phyloP scores from a whole-genome alignment of 805 yeast genomes.

The Candida nitratophila region DNA sequence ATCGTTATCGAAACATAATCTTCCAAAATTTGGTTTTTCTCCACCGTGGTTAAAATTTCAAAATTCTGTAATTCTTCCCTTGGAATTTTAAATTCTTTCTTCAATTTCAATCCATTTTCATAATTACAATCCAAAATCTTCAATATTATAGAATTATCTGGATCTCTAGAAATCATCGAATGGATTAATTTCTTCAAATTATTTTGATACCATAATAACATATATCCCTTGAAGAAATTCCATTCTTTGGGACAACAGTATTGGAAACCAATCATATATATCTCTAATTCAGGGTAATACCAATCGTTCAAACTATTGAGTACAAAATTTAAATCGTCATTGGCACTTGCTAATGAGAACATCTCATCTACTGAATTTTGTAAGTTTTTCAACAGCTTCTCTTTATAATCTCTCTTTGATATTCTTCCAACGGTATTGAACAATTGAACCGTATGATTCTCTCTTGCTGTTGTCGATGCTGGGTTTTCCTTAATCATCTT shows the following conservation, averaged over 20 bases:
- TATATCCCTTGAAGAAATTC: conserved; percentile 52
- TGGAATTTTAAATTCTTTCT: conserved; percentile 40
- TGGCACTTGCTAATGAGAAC: conserved; percentile 57
- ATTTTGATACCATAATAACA: conserved; percentile 60
- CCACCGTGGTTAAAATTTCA: conserved; percentile 36
- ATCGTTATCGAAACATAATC: conserved; percentile 73
- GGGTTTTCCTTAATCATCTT: conserved; percentile 11
- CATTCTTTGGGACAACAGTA: conserved; percentile 66
- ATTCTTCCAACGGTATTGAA: conserved; percentile 36
- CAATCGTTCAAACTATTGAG: conserved; percentile 65
- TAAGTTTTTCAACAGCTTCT: conserved; percentile 52
- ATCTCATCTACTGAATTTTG: conserved; percentile 57
- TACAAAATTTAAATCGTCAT: conserved; percentile 39
- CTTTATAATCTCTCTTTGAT: conserved; percentile 50
- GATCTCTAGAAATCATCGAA: conserved; percentile 50
- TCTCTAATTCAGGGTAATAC: conserved; percentile 72
- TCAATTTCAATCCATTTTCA: conserved; percentile 50
- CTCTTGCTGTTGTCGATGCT: too few relatives aligned
- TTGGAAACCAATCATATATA: conserved; percentile 53
- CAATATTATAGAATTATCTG: conserved; percentile 43
- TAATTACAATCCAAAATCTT: conserved; percentile 73
- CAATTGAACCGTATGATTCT: conserved; percentile 9
- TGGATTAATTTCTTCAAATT: conserved; percentile 59
- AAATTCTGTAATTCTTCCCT: conserved; percentile 41
- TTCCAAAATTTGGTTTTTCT: conserved; percentile 63